A percentile compares a stretch with the other conserved stretches of the same genome.
Conservation (phyloP, 2,329 filamentous ascomycete species). For the Alternaria rosae region DNA sequence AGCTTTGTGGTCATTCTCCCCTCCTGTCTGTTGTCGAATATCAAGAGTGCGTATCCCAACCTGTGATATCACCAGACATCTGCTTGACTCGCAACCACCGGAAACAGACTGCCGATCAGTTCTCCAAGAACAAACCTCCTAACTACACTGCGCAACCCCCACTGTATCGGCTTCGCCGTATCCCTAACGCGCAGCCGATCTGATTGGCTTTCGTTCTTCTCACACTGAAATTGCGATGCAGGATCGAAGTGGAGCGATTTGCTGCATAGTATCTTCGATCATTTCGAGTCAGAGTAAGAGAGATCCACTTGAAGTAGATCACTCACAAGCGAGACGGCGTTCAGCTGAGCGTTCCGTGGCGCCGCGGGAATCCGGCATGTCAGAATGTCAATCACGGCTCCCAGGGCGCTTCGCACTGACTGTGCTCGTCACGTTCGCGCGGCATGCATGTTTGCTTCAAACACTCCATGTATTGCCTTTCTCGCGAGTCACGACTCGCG, state of each 20-base stretch:
- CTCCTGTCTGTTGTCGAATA: not conserved
- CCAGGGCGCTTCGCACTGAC: not conserved
- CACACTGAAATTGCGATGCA: not conserved
- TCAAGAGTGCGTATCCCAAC: not conserved
- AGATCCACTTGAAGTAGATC: not conserved
- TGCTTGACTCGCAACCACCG: not conserved
- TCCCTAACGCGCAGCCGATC: not conserved
- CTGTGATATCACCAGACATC: not conserved
- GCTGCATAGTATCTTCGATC: not conserved
- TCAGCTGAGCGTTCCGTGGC: not conserved
- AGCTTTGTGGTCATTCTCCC: not conserved
- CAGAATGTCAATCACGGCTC: not conserved
- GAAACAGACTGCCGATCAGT: constrained; percentile 1
- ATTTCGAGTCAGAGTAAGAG: not conserved
- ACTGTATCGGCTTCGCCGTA: not conserved
- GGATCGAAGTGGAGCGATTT: not conserved
- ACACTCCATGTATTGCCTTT: not conserved
- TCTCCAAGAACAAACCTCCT: not conserved
- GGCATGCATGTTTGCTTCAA: not conserved
- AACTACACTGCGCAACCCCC: not conserved
- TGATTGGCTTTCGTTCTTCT: not conserved
- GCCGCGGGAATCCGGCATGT: not conserved
- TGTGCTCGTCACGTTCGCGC: not conserved
- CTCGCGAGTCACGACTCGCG: not conserved
- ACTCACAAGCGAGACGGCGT: not conserved